A percentile compares a stretch with the other conserved stretches of the same genome.
These are phyloP conservation scores for Calonectria leucothoes DNA, from an alignment of 2,329 filamentous ascomycete species.

Conservation along the genomic window DNA sequence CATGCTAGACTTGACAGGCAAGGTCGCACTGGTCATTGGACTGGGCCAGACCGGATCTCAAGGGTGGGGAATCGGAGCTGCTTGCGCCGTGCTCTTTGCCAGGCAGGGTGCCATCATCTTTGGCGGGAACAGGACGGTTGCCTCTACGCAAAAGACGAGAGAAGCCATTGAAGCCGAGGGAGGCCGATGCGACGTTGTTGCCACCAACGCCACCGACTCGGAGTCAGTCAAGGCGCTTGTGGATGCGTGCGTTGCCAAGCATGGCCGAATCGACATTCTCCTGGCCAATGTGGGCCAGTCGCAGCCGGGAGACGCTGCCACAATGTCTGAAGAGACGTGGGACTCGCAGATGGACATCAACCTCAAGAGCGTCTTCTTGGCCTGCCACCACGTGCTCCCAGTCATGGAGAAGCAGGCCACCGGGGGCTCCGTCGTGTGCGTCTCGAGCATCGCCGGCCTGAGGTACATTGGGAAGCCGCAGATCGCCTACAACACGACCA, in stretches of 20 bases:
- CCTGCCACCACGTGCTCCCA: constrained; percentile 63
- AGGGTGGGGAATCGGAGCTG: constrained; percentile 64
- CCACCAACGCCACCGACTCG: constrained; percentile 63
- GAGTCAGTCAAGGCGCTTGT: constrained; percentile 64
- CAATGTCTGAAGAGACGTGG: constrained; percentile 61
- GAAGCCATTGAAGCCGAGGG: constrained; percentile 50
- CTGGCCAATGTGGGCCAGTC: constrained; percentile 71
- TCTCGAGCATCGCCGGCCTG: constrained; percentile 63
- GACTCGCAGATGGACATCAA: constrained; percentile 66
- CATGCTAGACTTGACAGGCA: constrained; percentile 54
- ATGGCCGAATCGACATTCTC: constrained; percentile 69
- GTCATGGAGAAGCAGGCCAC: constrained; percentile 62
- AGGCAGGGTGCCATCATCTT: constrained; percentile 61
- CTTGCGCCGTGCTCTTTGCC: constrained; percentile 60
- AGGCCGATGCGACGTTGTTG: constrained; percentile 53
- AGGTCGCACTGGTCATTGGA: constrained; percentile 59
- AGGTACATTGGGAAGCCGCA: constrained; percentile 62
- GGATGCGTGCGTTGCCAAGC: constrained; percentile 60
- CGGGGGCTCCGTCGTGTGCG: constrained; percentile 57
- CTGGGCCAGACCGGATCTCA: constrained; percentile 56
- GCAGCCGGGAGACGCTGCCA: constrained; percentile 62
- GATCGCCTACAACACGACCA: constrained; percentile 64
- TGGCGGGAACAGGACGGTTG: constrained; percentile 60
- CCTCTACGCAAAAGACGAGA: constrained; percentile 53
- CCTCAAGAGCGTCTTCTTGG: constrained; percentile 66